A percentile compares a stretch with the other conserved stretches of the same genome.
phyloP scores from a whole-genome alignment of 352 stramenopile genomes.

The Phytophthora lateralis region DNA sequence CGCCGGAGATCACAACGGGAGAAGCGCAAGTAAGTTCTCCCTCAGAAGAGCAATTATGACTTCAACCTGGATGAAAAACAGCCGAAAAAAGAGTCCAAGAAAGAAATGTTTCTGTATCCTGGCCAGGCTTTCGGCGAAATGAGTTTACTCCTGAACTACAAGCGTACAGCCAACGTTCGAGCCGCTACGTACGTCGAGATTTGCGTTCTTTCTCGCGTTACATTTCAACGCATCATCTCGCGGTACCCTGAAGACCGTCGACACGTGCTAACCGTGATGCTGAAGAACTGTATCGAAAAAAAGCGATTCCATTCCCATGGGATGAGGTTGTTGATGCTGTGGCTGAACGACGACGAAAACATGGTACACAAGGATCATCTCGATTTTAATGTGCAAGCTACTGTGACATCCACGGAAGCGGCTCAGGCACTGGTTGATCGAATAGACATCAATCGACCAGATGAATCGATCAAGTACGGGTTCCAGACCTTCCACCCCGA shows the following conservation, averaged over 20 bases:
- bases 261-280: constrained; percentile 8
- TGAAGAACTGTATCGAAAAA: constrained; percentile 15
- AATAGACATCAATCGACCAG: constrained; percentile 2
- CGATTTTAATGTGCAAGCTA: not conserved
- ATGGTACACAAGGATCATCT: not conserved
- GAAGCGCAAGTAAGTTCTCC: not conserved
- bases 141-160: constrained; percentile 39
- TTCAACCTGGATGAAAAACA: not conserved
- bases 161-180: constrained; percentile 26
- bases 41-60: not conserved
- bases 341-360: not conserved
- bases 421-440: constrained; percentile 3
- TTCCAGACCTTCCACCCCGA: constrained; percentile 6
- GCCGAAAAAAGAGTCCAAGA: not conserved
- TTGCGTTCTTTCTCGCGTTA: constrained; percentile 9
- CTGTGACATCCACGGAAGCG: not conserved
- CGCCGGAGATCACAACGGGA: not conserved
- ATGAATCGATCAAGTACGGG: constrained; percentile 16
- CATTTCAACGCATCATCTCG: constrained; percentile 10
- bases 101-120: constrained; percentile 1
- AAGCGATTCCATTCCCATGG: constrained; percentile 10
- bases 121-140: constrained; percentile 42
- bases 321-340: constrained; percentile 4
- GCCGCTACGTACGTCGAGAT: constrained; percentile 28
- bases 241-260: constrained; percentile 12